Percentiles rank a stretch among this genome's conserved stretches.
These are phyloP conservation scores for Globisporangium abappressorium DNA, from an alignment of 352 stramenopile species.

Conservation along the genomic window DNA sequence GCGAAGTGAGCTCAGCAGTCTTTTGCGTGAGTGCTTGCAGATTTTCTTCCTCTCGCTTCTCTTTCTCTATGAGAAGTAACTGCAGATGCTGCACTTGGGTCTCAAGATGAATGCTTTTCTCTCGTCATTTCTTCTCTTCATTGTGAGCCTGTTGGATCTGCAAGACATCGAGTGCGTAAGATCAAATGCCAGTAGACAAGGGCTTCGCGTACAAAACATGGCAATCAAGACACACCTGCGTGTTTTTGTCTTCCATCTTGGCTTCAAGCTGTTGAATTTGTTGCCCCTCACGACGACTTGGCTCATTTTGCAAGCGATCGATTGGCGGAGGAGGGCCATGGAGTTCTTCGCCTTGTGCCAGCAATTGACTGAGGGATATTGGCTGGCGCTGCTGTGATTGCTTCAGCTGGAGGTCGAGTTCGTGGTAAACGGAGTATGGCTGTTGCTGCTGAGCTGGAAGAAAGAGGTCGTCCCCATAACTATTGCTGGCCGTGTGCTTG, in stretches of 20 bases:
- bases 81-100: conserved; percentile 24
- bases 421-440: neutral
- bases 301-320: neutral
- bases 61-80: conserved; percentile 21
- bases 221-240: conserved; percentile 3
- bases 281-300: neutral
- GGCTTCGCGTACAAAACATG: neutral
- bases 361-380: conserved; percentile 17
- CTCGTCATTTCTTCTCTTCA: conserved; percentile 21
- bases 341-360: neutral
- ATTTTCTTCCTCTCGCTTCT: conserved; percentile 23
- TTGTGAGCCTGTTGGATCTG: conserved; percentile 14
- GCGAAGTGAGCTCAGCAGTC: conserved; percentile 20
- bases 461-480: neutral
- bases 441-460: neutral
- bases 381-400: neutral
- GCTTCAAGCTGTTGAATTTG: conserved; percentile 14
- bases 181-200: neutral
- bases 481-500: neutral
- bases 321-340: neutral
- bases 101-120: conserved; percentile 21
- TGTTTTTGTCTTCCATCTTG: conserved; percentile 11
- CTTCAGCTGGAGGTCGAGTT: neutral
- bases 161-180: neutral
- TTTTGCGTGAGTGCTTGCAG: conserved; percentile 28